A percentile compares a stretch with the other conserved stretches of the same genome.
These are phyloP conservation scores for Arabidopsis arenosa DNA, from an alignment of 345 rosid species.

Conservation along the genomic window DNA sequence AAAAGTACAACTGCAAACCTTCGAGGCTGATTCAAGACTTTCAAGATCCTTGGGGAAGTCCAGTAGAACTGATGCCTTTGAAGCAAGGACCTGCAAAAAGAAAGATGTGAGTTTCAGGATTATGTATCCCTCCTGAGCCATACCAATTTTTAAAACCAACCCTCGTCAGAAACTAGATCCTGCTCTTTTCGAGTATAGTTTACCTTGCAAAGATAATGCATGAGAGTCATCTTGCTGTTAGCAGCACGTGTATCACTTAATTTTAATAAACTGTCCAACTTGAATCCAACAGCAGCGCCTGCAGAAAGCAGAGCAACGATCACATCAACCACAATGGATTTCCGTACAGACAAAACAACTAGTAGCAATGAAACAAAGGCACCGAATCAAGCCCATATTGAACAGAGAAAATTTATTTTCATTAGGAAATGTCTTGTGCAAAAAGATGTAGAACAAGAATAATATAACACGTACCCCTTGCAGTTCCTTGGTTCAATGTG, in stretches of 20 bases:
- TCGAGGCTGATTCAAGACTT: conserved; percentile 85
- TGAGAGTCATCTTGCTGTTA: conserved; percentile 93
- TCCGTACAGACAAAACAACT: conserved; percentile 20
- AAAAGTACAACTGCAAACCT: conserved; percentile 57
- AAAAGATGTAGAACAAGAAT: conserved; percentile 1
- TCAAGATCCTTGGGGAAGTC: conserved; percentile 84
- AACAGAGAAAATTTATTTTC: neutral
- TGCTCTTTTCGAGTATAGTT: neutral
- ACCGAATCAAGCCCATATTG: conserved; percentile 18
- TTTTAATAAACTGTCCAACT: conserved; percentile 96
- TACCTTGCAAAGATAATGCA: conserved; percentile 99
- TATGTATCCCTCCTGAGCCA: conserved; percentile 10
- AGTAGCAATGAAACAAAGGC: conserved; percentile 7
- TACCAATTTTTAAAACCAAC: conserved; percentile 18
- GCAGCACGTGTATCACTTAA: conserved; percentile 91
- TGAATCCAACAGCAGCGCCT: conserved; percentile 99
- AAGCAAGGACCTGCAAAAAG: conserved; percentile 70
- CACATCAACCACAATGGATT: conserved; percentile 26
- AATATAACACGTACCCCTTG: conserved; percentile 69
- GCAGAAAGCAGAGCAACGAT: conserved; percentile 39
- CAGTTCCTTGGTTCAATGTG: conserved; percentile 95
- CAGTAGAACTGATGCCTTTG: conserved; percentile 72
- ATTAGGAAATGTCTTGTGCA: neutral
- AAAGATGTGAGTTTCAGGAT: conserved; percentile 24
- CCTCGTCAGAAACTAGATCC: conserved; percentile 2